A percentile compares a stretch with the other conserved stretches of the same genome.
phyloP scores from a whole-genome alignment of 192 early-diverging fungal genomes.

The Coemansia sp. region DNA sequence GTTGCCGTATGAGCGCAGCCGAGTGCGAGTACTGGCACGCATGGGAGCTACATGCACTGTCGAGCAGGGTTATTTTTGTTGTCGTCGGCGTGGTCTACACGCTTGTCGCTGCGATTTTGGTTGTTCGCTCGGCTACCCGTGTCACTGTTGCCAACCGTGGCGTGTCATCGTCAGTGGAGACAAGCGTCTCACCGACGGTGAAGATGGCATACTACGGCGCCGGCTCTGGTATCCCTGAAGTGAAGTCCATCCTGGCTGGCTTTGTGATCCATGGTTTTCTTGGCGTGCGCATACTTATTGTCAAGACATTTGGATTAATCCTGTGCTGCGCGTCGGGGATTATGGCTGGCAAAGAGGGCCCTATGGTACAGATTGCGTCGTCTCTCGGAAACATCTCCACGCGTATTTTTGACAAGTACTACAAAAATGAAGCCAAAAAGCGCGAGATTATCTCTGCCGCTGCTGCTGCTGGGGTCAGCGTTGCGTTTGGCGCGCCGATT shows the following conservation, averaged over 20 bases:
- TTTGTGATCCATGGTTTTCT: conserved; percentile 94
- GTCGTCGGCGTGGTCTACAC: conserved; percentile 60
- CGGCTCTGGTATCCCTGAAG: conserved; percentile 93
- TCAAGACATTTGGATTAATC: conserved; percentile 88
- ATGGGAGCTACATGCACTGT: conserved; percentile 51
- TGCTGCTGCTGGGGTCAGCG: conserved; percentile 88
- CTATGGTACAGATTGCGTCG: conserved; percentile 89
- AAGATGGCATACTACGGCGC: conserved; percentile 81
- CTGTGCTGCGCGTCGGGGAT: conserved; percentile 82
- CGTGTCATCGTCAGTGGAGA: conserved; percentile 51
- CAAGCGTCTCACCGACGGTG: conserved; percentile 51
- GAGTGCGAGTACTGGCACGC: conserved; percentile 59
- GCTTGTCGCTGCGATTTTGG: conserved; percentile 58
- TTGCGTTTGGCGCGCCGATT: conserved; percentile 96
- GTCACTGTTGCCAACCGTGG: conserved; percentile 35
- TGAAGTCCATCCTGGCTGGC: conserved; percentile 92
- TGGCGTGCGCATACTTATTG: conserved; percentile 83
- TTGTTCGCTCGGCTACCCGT: conserved; percentile 57
- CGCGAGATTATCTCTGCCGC: conserved; percentile 93
- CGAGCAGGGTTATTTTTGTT: conserved; percentile 34
- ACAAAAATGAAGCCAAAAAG: conserved; percentile 88
- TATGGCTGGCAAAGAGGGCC: conserved; percentile 90
- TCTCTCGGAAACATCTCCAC: conserved; percentile 86
- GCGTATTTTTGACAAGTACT: conserved; percentile 87
- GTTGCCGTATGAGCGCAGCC: conserved; percentile 71